phyloP scores from a whole-genome alignment of 192 early-diverging fungal genomes.

The Backusella psychrophila region DNA sequence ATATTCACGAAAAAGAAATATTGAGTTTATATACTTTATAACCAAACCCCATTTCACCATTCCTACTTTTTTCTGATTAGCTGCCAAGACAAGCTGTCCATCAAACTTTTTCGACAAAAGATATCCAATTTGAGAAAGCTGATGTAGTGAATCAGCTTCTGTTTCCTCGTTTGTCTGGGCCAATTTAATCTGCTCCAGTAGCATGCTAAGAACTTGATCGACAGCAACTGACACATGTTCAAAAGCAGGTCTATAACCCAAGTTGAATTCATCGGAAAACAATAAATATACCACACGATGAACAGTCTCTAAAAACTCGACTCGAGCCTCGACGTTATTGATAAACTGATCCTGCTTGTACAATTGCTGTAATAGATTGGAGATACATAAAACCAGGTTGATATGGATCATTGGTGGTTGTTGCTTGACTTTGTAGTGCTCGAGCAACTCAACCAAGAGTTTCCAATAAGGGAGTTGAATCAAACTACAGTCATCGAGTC shows the following conservation, averaged over 20 bases:
- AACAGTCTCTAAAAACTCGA: background rate
- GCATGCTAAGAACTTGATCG: background rate
- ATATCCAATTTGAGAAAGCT: background rate
- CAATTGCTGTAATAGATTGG: slow-evolving; percentile 14
- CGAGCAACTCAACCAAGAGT: slow-evolving; percentile 13
- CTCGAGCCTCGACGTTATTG: background rate
- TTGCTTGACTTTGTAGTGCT: slow-evolving; percentile 20
- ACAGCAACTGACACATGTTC: slow-evolving; percentile 16
- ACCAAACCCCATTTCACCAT: background rate
- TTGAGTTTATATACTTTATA: background rate
- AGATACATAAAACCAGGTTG: slow-evolving; percentile 8
- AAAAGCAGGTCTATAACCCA: slow-evolving; percentile 10
- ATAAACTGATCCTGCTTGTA: background rate
- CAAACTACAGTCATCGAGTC: slow-evolving; percentile 17
- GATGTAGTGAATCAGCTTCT: background rate
- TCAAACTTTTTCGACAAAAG: slow-evolving; percentile 1
- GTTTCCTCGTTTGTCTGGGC: background rate
- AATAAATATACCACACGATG: background rate
- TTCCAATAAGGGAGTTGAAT: slow-evolving; percentile 27
- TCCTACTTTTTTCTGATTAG: slow-evolving; percentile 24
- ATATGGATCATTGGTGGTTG: slow-evolving; percentile 20
- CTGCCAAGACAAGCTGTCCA: slow-evolving; percentile 8
- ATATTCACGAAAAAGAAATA: background rate
- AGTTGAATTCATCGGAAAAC: slow-evolving; percentile 5
- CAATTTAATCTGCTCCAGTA: slow-evolving; percentile 1